Conservation (phyloP, 228 moss, liverwort and hornwort genomes). For the Sphagnum magellanicum region DNA sequence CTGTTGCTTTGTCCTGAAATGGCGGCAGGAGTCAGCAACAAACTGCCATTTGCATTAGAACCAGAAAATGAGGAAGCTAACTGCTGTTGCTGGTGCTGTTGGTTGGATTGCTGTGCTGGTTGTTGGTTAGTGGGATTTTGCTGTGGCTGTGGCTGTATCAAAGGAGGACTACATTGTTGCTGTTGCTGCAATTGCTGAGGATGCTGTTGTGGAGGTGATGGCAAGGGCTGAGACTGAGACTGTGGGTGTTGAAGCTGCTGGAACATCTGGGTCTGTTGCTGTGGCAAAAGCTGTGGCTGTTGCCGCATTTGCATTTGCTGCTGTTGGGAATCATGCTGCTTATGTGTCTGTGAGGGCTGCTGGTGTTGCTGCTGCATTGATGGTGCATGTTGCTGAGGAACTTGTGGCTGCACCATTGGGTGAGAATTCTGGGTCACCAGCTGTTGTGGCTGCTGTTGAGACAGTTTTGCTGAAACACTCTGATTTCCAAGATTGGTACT, state of each 20-base stretch:
- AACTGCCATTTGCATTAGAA: slow-evolving; percentile 22
- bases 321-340: slow-evolving; percentile 3
- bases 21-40: slow-evolving; percentile 16
- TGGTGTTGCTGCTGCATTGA: slow-evolving; percentile 8
- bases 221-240: not conserved
- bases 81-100: not conserved
- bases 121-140: not conserved
- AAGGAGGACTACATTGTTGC: not conserved
- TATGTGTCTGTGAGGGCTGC: not conserved
- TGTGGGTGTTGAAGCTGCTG: not conserved
- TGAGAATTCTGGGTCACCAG: slow-evolving; percentile 5
- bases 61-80: slow-evolving; percentile 12
- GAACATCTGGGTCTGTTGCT: not conserved
- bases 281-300: not conserved
- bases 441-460: slow-evolving; percentile 11
- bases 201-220: not conserved
- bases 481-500: slow-evolving; percentile 21
- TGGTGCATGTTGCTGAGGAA: slow-evolving; percentile 10
- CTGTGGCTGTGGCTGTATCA: not conserved
- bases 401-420: slow-evolving; percentile 5
- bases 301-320: slow-evolving; percentile 3
- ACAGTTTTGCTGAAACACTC: slow-evolving; percentile 18
- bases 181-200: no score
- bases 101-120: not conserved
- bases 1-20: slow-evolving; percentile 24